Evolutionary conservation across 148 eudicot genomes (phyloP), one percentile per base, ranked within the genome.

Genomic region (Limonium bicolor): DNA sequence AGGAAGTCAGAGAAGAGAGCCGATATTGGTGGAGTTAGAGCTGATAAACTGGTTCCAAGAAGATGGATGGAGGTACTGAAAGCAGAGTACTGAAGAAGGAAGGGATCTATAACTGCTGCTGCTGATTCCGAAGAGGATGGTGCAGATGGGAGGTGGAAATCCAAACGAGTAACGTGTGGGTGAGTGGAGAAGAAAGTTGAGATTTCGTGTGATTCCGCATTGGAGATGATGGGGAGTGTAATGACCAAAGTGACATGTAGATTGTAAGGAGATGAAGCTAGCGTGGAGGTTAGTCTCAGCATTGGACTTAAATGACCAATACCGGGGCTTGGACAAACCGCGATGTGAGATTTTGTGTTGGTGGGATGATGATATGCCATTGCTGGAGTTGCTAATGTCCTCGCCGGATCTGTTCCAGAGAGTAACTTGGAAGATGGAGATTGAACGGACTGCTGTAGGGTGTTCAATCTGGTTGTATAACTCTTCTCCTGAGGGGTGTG

Each of bases 221-320:
- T 37, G 31, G 71, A 67, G 6, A 71, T 55, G 2, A 77, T 55
- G 26, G 82, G 78, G 18, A 45, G 58, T 7, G 31, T 50, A 26
- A 60, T 50, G 39, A 76, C 37, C 28, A 76, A 33, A 11, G 74
- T 67, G 27, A 71, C 66, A 0, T 5, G 23, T 46, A 60, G 61
- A 38, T 53, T 31, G 18, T 28, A 59, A 11, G 77, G 45, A 7
- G 45, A 24, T 5, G 45, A 56, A 2, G 64, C 34, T 17, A 75
- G 53, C 51, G 47, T 34, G 56, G 77, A 52, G 11, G 82, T 57
- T 7, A 79, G 68, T 6, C 94, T 81, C 27, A 82, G 94, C 66
- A 59, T 66, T 0, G 94, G 94, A 14, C 55, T 54, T 7, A 82
- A 48, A 45, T 82, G 94, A 35, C 86, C 94, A 72, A 74, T 72